Conservation (phyloP, 768 basidiomycete genomes). For the Lentinula detonsa region DNA sequence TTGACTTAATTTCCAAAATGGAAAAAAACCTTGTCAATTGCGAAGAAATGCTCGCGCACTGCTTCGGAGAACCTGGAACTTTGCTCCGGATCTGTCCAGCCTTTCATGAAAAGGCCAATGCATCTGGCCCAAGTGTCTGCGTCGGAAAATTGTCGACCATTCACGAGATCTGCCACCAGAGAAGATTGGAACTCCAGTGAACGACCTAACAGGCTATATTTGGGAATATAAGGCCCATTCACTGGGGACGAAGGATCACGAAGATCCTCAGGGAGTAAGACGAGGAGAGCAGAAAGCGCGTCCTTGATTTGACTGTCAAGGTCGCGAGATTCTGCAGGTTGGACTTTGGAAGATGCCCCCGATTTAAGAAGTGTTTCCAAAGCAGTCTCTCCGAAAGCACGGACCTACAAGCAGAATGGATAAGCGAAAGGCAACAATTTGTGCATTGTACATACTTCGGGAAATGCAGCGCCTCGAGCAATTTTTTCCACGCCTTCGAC, state of each 20-base stretch:
- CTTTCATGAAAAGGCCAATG: conserved; percentile 61
- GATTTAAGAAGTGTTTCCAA: conserved; percentile 75
- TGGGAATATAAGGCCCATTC: conserved; percentile 48
- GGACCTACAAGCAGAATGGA: conserved; percentile 43
- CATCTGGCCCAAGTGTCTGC: conserved; percentile 59
- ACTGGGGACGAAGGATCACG: conserved; percentile 31
- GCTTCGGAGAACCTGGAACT: conserved; percentile 50
- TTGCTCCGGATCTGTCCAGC: conserved; percentile 59
- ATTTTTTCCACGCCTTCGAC: conserved; percentile 91
- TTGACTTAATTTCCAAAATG: conserved; percentile 11
- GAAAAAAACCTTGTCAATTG: conserved; percentile 57
- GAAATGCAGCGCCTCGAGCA: conserved; percentile 88
- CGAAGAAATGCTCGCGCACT: conserved; percentile 67
- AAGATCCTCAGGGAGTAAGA: conserved; percentile 51
- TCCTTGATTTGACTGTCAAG: conserved; percentile 55
- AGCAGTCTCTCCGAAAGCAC: conserved; percentile 86
- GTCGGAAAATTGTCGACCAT: conserved; percentile 50
- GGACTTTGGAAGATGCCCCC: conserved; percentile 72
- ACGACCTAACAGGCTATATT: conserved; percentile 49
- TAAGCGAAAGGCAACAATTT: conserved; percentile 7
- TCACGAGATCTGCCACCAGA: conserved; percentile 73
- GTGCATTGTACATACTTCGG: conserved; percentile 54
- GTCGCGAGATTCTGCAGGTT: conserved; percentile 67
- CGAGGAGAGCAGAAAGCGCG: conserved; percentile 49
- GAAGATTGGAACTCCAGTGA: conserved; percentile 69